Evolutionary conservation across 345 rosid species (phyloP).

Genomic region (Kandelia obovata): DNA sequence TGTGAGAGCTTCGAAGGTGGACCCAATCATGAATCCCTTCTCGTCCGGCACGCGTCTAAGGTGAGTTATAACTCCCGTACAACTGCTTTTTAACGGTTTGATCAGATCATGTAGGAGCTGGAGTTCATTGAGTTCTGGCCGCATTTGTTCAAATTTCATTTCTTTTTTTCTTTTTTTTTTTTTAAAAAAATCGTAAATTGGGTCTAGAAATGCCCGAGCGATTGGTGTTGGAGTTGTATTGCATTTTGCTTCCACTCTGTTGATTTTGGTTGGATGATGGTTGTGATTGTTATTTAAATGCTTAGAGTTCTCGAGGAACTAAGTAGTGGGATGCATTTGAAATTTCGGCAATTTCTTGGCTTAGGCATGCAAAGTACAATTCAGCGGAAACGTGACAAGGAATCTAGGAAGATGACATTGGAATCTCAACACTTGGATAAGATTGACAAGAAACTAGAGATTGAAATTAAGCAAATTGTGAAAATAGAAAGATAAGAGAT

Average conservation of each 20-base stretch:
- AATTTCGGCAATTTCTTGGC: too few species aligned
- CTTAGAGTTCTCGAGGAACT: too few species aligned
- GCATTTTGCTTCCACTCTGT: too few species aligned
- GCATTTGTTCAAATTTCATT: conserved; percentile 7
- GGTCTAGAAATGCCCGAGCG: too few species aligned
- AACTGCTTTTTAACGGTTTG: conserved; percentile 6
- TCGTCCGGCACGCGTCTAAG: conserved; percentile 96
- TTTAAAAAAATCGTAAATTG: too few species aligned
- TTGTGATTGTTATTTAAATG: too few species aligned
- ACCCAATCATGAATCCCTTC: conserved; percentile 92
- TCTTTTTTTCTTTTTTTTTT: background rate
- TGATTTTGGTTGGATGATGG: too few species aligned
- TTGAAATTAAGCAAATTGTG: too few species aligned
- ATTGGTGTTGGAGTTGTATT: too few species aligned
- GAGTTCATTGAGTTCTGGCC: background rate
- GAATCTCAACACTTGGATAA: background rate
- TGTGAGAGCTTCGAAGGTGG: conserved; percentile 18
- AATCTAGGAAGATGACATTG: background rate
- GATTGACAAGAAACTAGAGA: background rate
- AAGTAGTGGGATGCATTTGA: too few species aligned
- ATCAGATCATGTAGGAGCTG: conserved; percentile 5
- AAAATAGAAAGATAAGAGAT: too few species aligned
- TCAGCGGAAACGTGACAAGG: background rate
- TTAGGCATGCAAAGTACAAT: too few species aligned
- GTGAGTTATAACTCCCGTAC: conserved; percentile 37